Evolutionary conservation across 2,329 filamentous ascomycete genomes (phyloP).

Genomic region (Fusarium begoniae): DNA sequence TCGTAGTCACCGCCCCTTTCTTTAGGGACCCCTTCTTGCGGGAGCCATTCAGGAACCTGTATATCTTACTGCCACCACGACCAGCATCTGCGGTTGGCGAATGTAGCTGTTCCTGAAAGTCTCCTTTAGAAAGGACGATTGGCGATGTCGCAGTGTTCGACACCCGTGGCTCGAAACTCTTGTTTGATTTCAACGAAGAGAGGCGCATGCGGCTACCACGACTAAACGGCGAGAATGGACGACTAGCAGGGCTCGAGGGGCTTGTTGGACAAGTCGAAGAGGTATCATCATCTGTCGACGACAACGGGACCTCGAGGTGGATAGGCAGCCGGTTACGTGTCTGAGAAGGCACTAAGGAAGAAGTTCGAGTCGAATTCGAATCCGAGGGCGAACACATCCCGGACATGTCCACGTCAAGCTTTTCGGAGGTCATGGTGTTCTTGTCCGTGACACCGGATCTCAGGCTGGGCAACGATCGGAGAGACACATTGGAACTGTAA

Average conservation of each 20-base stretch:
- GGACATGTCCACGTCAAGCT: constrained; percentile 10
- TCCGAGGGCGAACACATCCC: constrained; percentile 27
- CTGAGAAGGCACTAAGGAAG: constrained; percentile 31
- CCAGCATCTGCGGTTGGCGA: not conserved
- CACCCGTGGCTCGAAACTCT: constrained; percentile 29
- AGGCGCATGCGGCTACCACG: constrained; percentile 30
- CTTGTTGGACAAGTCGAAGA: constrained; percentile 32
- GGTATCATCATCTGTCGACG: constrained; percentile 23
- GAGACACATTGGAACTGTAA: constrained; percentile 68
- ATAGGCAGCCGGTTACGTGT: constrained; percentile 25
- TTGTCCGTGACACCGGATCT: constrained; percentile 34
- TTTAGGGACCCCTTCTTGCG: constrained; percentile 34
- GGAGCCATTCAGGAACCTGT: constrained; percentile 29
- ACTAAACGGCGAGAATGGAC: constrained; percentile 32
- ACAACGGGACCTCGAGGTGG: constrained; percentile 30
- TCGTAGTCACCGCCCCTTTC: constrained; percentile 12
- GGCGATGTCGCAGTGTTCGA: constrained; percentile 8
- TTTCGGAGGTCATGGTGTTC: constrained; percentile 33
- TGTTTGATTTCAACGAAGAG: constrained; percentile 30
- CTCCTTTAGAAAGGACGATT: constrained; percentile 7
- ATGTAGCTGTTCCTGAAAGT: not conserved
- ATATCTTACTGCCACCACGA: constrained; percentile 21
- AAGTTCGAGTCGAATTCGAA: constrained; percentile 31
- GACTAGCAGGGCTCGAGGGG: constrained; percentile 21
- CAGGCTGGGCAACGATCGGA: constrained; percentile 59